Evolutionary conservation across 495 filamentous ascomycete genomes (phyloP).

Genomic region (Aspergillus panamensis): DNA sequence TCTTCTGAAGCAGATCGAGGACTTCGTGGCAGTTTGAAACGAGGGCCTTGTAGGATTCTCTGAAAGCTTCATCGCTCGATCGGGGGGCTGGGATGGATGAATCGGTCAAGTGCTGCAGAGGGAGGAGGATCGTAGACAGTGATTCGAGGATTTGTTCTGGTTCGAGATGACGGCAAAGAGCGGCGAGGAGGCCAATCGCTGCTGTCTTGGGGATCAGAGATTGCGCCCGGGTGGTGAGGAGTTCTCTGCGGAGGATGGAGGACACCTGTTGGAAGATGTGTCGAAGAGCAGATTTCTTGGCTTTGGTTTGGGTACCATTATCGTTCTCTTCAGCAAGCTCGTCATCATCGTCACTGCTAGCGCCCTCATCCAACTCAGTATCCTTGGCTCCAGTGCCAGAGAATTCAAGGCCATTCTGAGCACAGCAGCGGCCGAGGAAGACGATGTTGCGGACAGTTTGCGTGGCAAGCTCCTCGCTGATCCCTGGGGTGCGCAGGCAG

Average conservation of each 20-base stretch:
- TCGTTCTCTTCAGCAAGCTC: slow-evolving; percentile 38
- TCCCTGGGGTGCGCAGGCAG: slow-evolving; percentile 60
- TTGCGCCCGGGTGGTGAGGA: slow-evolving; percentile 54
- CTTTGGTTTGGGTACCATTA: slow-evolving; percentile 17
- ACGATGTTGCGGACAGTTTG: slow-evolving; percentile 73
- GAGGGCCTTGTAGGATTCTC: slow-evolving; percentile 61
- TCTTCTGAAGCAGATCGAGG: slow-evolving; percentile 72
- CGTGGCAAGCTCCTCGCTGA: slow-evolving; percentile 64
- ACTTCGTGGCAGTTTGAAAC: slow-evolving; percentile 66
- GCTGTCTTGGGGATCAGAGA: slow-evolving; percentile 70
- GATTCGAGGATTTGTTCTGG: slow-evolving; percentile 54
- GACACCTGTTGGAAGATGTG: slow-evolving; percentile 75
- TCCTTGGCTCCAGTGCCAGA: slow-evolving; percentile 35
- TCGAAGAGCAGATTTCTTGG: slow-evolving; percentile 51
- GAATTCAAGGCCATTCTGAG: slow-evolving; percentile 57
- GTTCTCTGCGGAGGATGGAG: slow-evolving; percentile 73
- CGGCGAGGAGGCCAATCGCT: slow-evolving; percentile 66
- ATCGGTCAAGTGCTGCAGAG: slow-evolving; percentile 82
- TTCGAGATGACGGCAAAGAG: slow-evolving; percentile 56
- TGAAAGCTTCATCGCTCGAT: slow-evolving; percentile 63
- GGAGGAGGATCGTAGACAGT: slow-evolving; percentile 64
- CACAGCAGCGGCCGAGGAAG: slow-evolving; percentile 69
- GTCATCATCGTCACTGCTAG: slow-evolving; percentile 41
- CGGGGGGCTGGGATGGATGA: slow-evolving; percentile 64
- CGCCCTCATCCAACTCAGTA: slow-evolving; percentile 34